Evolutionary conservation across 1,139 yeast genomes (phyloP).

Genomic region (Geotrichum klebahnii): DNA sequence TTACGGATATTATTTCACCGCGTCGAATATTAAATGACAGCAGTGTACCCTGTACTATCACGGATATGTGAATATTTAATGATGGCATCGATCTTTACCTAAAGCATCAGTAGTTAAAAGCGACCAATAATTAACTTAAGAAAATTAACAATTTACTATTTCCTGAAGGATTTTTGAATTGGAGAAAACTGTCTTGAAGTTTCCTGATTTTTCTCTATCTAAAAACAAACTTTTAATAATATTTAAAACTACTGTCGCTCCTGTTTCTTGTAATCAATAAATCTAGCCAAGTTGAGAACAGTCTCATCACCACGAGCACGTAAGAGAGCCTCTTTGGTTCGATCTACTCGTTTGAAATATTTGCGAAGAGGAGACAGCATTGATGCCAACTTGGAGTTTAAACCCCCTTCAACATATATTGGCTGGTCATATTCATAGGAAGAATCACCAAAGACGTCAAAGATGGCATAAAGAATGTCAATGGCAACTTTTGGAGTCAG

Average conservation of each 20-base stretch:
- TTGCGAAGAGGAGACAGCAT: constrained; percentile 50
- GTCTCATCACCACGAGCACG: constrained; percentile 69
- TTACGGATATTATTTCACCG: too few relatives aligned
- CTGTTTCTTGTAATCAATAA: constrained; percentile 64
- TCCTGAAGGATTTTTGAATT: not conserved
- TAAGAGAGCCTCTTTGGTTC: constrained; percentile 53
- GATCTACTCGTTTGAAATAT: constrained; percentile 62
- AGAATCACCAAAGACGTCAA: constrained; percentile 78
- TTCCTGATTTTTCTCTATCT: too few relatives aligned
- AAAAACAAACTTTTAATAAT: not conserved
- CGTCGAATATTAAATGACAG: too few relatives aligned
- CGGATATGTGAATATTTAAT: too few relatives aligned
- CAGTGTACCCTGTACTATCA: too few relatives aligned
- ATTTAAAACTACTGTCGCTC: constrained; percentile 35
- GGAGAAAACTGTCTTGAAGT: not conserved
- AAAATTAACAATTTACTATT: too few relatives aligned
- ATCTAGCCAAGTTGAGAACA: constrained; percentile 62
- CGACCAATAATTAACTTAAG: too few relatives aligned
- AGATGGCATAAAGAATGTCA: constrained; percentile 61
- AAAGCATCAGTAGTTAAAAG: too few relatives aligned
- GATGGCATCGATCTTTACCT: too few relatives aligned
- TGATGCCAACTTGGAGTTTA: constrained; percentile 44
- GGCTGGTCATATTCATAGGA: constrained; percentile 61
- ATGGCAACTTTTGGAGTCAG: constrained; percentile 44
- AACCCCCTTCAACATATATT: constrained; percentile 59